Evolutionary conservation across 371 early-diverging fungal genomes (phyloP).

Genomic region (Mucor racemosus): DNA sequence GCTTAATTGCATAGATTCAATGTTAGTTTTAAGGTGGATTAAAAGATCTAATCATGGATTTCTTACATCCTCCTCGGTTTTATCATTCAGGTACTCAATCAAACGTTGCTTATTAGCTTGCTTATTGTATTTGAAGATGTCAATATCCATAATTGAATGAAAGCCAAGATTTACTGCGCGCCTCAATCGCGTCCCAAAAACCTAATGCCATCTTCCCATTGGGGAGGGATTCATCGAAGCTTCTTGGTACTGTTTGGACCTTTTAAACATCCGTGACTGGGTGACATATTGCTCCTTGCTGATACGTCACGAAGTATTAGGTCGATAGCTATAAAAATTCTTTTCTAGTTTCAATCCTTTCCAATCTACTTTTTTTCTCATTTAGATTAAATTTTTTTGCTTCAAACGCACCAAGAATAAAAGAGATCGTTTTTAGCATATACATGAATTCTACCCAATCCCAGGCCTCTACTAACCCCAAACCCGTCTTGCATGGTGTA

Average conservation of each 20-base stretch:
- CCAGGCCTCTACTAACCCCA: slow-evolving; percentile 53
- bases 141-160: slow-evolving; percentile 24
- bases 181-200: background rate
- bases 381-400: slow-evolving; percentile 7
- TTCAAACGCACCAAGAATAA: slow-evolving; percentile 21
- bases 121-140: slow-evolving; percentile 34
- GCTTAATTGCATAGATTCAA: background rate
- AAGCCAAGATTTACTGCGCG: background rate
- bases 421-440: slow-evolving; percentile 34
- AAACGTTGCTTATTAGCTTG: slow-evolving; percentile 20
- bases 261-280: background rate
- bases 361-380: slow-evolving; percentile 1
- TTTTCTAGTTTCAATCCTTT: background rate
- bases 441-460: slow-evolving; percentile 68
- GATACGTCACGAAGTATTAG: slow-evolving; percentile 2
- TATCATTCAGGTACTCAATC: slow-evolving; percentile 17
- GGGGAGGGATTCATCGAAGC: background rate
- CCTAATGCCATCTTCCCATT: background rate
- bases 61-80: slow-evolving; percentile 19
- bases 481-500: slow-evolving; percentile 82
- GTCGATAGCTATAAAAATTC: background rate
- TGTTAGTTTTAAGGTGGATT: background rate
- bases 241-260: background rate
- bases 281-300: background rate
- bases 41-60: background rate